Conservation (phyloP, 129 eudicot genomes). For the Ambrosia artemisiifolia region DNA sequence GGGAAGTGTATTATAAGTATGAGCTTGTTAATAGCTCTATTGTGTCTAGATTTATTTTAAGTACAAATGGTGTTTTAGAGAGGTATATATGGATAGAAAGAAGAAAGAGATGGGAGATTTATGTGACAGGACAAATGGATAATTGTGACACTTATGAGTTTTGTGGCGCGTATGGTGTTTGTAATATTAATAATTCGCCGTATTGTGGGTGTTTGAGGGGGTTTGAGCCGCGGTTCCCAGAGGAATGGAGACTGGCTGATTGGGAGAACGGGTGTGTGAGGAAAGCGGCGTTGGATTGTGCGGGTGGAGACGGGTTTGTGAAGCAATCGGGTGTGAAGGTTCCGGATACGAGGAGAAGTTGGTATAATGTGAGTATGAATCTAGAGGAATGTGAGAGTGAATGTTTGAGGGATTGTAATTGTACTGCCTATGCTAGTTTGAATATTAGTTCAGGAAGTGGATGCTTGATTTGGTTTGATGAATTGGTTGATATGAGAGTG, state of each 20-base stretch:
- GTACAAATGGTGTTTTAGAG: conserved; percentile 27
- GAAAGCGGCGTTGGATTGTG: conserved; percentile 28
- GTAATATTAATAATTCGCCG: conserved; percentile 17
- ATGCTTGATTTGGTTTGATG: conserved; percentile 50
- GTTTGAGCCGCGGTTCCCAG: conserved; percentile 25
- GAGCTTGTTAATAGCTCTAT: conserved; percentile 25
- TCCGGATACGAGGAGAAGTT: conserved; percentile 30
- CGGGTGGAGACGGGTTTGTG: conserved; percentile 39
- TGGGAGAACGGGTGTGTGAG: conserved; percentile 44
- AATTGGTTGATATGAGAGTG: conserved; percentile 49
- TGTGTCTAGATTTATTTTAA: conserved; percentile 31
- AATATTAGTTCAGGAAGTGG: conserved; percentile 37
- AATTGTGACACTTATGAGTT: conserved; percentile 29
- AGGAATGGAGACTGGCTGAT: conserved; percentile 37
- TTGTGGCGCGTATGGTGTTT: conserved; percentile 39
- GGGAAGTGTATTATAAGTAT: conserved; percentile 25
- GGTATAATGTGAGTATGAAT: conserved; percentile 37
- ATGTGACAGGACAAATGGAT: conserved; percentile 21
- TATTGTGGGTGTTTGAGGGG: conserved; percentile 44
- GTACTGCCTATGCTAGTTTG: conserved; percentile 39
- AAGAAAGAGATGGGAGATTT: conserved; percentile 16
- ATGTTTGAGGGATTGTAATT: conserved; percentile 45
- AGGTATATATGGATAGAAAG: conserved; percentile 22
- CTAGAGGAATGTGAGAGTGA: conserved; percentile 35
- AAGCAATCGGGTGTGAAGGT: conserved; percentile 22